A percentile compares a stretch with the other conserved stretches of the same genome.
These are phyloP conservation scores for Carex arenaria DNA, from an alignment of 202 grass and related monocot species.

Conservation along the genomic window DNA sequence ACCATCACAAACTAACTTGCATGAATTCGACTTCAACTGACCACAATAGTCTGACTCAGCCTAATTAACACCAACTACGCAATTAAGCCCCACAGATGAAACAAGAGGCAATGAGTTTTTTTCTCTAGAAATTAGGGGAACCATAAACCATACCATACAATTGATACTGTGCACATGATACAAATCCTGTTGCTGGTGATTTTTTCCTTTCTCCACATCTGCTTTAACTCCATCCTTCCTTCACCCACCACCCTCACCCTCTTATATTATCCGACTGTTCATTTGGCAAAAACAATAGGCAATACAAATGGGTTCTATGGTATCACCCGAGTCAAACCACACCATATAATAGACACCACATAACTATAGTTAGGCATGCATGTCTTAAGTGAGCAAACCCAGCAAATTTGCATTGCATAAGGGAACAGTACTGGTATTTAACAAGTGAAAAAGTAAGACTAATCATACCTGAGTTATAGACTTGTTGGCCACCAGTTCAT, in stretches of 20 bases:
- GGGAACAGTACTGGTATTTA: neutral
- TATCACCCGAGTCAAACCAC: neutral
- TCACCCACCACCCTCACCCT: neutral
- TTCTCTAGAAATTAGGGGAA: neutral
- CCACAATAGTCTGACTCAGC: neutral
- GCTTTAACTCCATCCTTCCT: neutral
- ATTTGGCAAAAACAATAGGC: neutral
- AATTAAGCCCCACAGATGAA: neutral
- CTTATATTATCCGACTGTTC: neutral
- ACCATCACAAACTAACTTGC: neutral
- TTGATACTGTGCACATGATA: neutral
- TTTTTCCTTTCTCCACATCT: too few species aligned
- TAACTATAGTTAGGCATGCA: neutral
- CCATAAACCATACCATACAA: neutral
- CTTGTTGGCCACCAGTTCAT: constrained; percentile 96
- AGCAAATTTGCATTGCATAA: neutral
- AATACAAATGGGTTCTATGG: neutral
- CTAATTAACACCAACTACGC: neutral
- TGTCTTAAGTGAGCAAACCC: neutral
- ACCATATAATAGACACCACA: neutral
- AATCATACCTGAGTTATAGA: constrained; percentile 82
- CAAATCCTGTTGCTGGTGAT: too few species aligned
- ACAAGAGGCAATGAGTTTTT: neutral
- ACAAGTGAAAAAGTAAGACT: neutral
- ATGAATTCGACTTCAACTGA: constrained; percentile 4